Evolutionary conservation across 2,329 filamentous ascomycete species (phyloP).

Genomic region (Fusarium equiseti): DNA sequence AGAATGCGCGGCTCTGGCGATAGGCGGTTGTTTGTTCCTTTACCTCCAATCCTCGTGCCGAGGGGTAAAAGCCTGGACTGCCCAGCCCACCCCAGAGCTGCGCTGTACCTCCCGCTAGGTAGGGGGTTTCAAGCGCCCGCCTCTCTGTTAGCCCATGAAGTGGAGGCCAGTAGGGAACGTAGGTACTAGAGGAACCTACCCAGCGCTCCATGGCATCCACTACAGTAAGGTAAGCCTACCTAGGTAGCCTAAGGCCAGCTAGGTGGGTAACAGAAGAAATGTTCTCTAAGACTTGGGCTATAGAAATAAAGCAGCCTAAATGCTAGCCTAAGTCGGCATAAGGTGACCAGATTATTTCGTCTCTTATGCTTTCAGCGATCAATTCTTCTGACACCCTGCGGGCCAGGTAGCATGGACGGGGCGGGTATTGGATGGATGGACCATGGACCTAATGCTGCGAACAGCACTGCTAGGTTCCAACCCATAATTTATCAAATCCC

Average conservation of each 20-base stretch:
- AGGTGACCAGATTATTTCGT: too few species aligned
- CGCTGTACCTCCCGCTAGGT: slow-evolving; percentile 16
- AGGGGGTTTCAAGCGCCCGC: slow-evolving; percentile 28
- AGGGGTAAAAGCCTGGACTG: slow-evolving; percentile 44
- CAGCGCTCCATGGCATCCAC: slow-evolving; percentile 24
- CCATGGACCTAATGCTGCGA: slow-evolving; percentile 13
- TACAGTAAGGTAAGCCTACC: neutral
- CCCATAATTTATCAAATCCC: slow-evolving; percentile 15
- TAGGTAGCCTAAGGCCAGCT: slow-evolving; percentile 1
- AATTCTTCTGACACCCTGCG: too few species aligned
- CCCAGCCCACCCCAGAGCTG: slow-evolving; percentile 18
- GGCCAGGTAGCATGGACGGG: slow-evolving; percentile 18
- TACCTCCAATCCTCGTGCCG: slow-evolving; percentile 41
- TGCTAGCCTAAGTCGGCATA: too few species aligned
- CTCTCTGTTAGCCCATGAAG: slow-evolving; percentile 25
- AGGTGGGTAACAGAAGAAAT: too few species aligned
- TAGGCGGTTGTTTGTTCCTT: slow-evolving; percentile 48
- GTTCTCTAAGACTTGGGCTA: too few species aligned
- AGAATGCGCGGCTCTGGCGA: slow-evolving; percentile 51
- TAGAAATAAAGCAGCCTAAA: too few species aligned
- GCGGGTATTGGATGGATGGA: neutral
- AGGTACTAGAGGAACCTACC: slow-evolving; percentile 22
- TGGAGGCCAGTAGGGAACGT: neutral
- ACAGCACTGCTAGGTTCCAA: slow-evolving; percentile 31
- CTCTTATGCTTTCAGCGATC: too few species aligned